These are phyloP conservation scores for Colletotrichum eremochloae DNA, from an alignment of 2,329 filamentous ascomycete species.

Conservation along the genomic window DNA sequence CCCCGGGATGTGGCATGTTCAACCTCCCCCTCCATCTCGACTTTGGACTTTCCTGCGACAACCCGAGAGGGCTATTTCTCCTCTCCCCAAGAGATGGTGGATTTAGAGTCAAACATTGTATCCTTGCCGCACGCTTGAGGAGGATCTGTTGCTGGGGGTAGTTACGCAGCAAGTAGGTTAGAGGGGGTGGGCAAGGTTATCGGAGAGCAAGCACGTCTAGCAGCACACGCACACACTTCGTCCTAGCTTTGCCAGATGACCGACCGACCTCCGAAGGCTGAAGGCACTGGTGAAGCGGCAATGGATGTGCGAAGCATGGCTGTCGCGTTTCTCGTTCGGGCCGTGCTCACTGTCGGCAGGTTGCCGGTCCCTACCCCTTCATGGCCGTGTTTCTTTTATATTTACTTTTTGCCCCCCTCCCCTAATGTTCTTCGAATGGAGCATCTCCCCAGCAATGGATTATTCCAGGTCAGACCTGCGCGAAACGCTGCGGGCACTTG, in stretches of 20 bases:
- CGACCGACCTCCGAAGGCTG: constrained; percentile 16
- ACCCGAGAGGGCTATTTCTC: constrained; percentile 21
- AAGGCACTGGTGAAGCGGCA: constrained; percentile 26
- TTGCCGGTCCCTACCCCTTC: constrained; percentile 34
- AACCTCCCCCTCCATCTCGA: not conserved
- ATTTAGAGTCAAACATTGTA: constrained; percentile 24
- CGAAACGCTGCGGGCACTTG: constrained; percentile 17
- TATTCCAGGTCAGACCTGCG: not conserved
- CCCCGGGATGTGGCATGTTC: constrained; percentile 24
- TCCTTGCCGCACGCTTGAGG: constrained; percentile 29
- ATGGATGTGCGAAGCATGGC: constrained; percentile 8
- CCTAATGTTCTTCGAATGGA: not conserved
- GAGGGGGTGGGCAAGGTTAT: not conserved
- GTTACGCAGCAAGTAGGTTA: not conserved
- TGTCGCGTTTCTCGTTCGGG: constrained; percentile 23
- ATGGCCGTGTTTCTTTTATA: not conserved
- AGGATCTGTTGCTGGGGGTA: not conserved
- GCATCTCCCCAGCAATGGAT: not conserved
- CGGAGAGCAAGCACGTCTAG: not conserved
- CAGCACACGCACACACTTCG: constrained; percentile 6
- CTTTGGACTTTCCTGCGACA: constrained; percentile 3
- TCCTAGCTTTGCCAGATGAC: constrained; percentile 13
- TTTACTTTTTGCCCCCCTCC: not conserved
- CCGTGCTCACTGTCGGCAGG: constrained; percentile 37
- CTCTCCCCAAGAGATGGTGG: constrained; percentile 3